Evolutionary conservation across 148 eudicot genomes (phyloP).

Genomic region (Simmondsia chinensis): DNA sequence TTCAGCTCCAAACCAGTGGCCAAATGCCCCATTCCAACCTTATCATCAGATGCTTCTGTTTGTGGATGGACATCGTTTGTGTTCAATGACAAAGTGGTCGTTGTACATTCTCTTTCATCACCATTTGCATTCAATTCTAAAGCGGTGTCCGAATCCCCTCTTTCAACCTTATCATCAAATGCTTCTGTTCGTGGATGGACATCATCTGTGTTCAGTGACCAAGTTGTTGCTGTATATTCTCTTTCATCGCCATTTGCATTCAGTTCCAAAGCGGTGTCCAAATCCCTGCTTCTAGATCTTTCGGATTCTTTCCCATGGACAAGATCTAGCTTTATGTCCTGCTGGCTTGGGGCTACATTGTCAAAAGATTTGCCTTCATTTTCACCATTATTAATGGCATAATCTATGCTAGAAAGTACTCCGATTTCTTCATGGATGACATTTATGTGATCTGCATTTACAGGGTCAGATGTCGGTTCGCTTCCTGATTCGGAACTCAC

Average conservation of each 20-base stretch:
- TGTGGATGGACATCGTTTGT: background rate
- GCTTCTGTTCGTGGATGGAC: background rate
- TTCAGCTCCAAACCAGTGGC: no score
- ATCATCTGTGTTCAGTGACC: background rate
- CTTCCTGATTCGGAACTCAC: constrained; percentile 47
- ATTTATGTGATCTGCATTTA: constrained; percentile 8
- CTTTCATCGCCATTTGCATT: constrained; percentile 19
- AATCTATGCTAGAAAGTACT: constrained; percentile 12
- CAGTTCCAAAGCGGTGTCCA: no score
- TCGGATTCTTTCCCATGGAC: no score
- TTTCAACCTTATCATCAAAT: constrained; percentile 7
- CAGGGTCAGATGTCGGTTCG: constrained; percentile 24
- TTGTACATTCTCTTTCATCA: constrained; percentile 15
- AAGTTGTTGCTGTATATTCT: constrained; percentile 1
- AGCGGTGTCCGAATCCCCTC: no score
- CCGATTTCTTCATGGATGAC: constrained; percentile 12
- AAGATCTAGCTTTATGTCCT: no score
- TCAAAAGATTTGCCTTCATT: constrained; percentile 54
- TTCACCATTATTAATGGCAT: constrained; percentile 27
- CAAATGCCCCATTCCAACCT: constrained; percentile 8
- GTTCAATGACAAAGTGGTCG: background rate
- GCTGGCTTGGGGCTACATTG: constrained; percentile 12
- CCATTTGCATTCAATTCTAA: no score
- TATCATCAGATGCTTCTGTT: constrained; percentile 7
- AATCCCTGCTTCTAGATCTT: no score